Conservation (phyloP, 164 flowering plant genomes). For the Aristolochia contorta region DNA sequence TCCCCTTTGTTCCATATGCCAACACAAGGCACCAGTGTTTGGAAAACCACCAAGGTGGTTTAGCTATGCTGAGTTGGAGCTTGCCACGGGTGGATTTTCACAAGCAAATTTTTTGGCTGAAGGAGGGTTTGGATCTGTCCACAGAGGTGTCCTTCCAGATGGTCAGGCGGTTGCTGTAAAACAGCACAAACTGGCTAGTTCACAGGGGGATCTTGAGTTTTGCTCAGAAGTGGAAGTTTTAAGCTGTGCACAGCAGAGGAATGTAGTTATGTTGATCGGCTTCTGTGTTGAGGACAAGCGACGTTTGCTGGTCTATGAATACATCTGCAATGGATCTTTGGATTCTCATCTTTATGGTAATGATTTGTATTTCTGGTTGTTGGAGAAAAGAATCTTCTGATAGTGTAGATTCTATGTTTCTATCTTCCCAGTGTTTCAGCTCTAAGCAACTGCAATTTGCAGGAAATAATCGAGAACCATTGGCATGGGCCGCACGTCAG, state of each 20-base stretch:
- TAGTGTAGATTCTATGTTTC: not conserved
- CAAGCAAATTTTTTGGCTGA: constrained; percentile 79
- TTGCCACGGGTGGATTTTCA: constrained; percentile 78
- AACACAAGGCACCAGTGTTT: constrained; percentile 71
- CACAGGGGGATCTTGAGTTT: constrained; percentile 87
- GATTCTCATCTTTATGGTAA: constrained; percentile 93
- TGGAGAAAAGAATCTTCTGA: too few relatives aligned
- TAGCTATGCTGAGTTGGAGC: constrained; percentile 64
- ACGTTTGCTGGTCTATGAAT: constrained; percentile 87
- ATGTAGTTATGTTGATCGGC: constrained; percentile 91
- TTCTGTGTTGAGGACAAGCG: constrained; percentile 76
- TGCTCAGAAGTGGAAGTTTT: constrained; percentile 93
- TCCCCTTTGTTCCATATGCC: constrained; percentile 86
- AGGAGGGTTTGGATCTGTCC: constrained; percentile 96
- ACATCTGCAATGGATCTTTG: constrained; percentile 87
- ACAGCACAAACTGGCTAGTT: constrained; percentile 83
- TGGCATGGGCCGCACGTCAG: constrained; percentile 77
- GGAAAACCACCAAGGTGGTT: constrained; percentile 87
- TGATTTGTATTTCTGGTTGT: not conserved
- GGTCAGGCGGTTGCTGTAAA: constrained; percentile 89
- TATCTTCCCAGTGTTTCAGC: not conserved
- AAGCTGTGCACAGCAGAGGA: constrained; percentile 97
- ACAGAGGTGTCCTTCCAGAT: constrained; percentile 67
- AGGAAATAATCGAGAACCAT: constrained; percentile 39
- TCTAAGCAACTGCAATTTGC: constrained; percentile 4